Evolutionary conservation across 2,329 filamentous ascomycete species (phyloP), one percentile per base, ranked within the genome.

Genomic region (Scopulariopsis brevicaulis): DNA sequence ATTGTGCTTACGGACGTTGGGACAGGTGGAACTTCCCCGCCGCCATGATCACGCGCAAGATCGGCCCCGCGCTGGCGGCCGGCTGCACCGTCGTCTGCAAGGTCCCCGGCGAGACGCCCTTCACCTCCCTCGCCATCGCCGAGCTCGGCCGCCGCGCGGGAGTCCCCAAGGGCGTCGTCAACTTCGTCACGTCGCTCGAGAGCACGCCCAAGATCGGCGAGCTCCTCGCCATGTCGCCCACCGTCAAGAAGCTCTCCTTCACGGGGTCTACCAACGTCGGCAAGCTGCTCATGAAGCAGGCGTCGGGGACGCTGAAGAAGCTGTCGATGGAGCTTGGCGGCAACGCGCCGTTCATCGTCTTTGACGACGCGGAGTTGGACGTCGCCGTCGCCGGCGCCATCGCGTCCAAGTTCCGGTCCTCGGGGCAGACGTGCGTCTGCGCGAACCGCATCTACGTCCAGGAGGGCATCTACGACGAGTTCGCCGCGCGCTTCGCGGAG

Each of bases 81-180:
- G 86, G 86, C 40, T 89, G 86, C 69, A 88, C 85, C 3, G 81
- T 89, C 79, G 90, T 96, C 1, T 84, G 84, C 62, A 96, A 96
- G 73, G 87, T 90, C 40, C 90, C 92, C 1, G 86, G 87, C 43
- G 92, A 96, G 75, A 96, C 92, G 4, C 92, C 92, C 0, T 90
- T 93, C 68, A 95, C 90, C 24, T 84, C 90, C 1, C 85, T 95
- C 53, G 92, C 92, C 2, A 72, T 96, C 32, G 89, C 89, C 2
- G 91, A 96, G 71, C 80, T 96, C 50, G 89, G 86, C 7, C 81
- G 87, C 65, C 85, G 91, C 35, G 92, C 92, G 15, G 92, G 92
- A 28, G 86, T 96, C 40, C 92, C 92, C 32, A 84, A 85, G 64
- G 92, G 92, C 50, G 91, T 96, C 1, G 82, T 96, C 61, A 96